phyloP scores from a whole-genome alignment of 1,284 basidiomycete species.

The Lignosus rhinocerotis region DNA sequence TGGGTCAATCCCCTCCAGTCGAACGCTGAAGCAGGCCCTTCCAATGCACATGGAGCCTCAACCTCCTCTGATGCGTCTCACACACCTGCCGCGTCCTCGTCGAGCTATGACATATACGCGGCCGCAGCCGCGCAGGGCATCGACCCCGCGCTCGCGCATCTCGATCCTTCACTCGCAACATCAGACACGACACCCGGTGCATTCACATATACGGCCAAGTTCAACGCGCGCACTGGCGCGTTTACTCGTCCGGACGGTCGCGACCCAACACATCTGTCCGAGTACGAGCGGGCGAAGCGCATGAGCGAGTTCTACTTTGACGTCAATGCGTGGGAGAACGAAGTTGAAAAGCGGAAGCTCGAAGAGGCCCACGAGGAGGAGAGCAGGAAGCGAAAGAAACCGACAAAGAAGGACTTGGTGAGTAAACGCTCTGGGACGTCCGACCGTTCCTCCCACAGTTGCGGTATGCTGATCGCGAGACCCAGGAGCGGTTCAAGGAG shows the following conservation, averaged over 20 bases:
- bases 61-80: slow-evolving; percentile 30
- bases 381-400: slow-evolving; percentile 65
- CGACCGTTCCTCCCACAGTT: slow-evolving; percentile 10
- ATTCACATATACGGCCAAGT: slow-evolving; percentile 66
- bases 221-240: slow-evolving; percentile 83
- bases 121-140: slow-evolving; percentile 77
- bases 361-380: slow-evolving; percentile 56
- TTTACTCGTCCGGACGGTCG: slow-evolving; percentile 69
- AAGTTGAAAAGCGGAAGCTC: slow-evolving; percentile 59
- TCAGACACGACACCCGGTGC: slow-evolving; percentile 43
- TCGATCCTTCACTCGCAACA: slow-evolving; percentile 71
- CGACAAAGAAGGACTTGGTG: slow-evolving; percentile 87
- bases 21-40: slow-evolving; percentile 23
- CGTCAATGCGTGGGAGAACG: slow-evolving; percentile 77
- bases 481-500: slow-evolving; percentile 84
- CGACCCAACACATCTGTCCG: slow-evolving; percentile 76
- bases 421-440: slow-evolving; percentile 32
- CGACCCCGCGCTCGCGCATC: slow-evolving; percentile 80
- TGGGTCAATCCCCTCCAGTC: slow-evolving; percentile 81
- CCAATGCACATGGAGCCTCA: slow-evolving; percentile 24
- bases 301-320: slow-evolving; percentile 92
- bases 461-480: slow-evolving; percentile 16
- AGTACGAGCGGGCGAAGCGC: slow-evolving; percentile 80
- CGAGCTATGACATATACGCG: slow-evolving; percentile 50
- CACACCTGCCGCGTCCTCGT: slow-evolving; percentile 26